Evolutionary conservation across 257 asterid species (phyloP).

Genomic region (Solanum infundibuliforme): DNA sequence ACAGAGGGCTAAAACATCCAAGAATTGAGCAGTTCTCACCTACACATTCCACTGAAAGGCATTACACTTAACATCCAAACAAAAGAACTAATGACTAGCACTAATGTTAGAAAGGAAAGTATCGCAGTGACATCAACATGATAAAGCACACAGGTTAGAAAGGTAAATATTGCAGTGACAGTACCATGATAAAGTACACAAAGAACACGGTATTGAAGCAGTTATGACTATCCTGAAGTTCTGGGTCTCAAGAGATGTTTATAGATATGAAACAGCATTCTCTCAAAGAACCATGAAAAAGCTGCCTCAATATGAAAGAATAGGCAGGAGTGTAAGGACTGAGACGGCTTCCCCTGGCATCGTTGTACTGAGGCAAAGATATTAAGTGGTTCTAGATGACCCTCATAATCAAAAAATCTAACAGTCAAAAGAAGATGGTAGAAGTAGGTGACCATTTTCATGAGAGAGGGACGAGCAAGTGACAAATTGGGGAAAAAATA

Average conservation of each 20-base stretch:
- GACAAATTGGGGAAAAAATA: background rate
- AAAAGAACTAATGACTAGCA: background rate
- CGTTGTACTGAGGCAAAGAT: background rate
- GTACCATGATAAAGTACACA: background rate
- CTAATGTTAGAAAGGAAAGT: background rate
- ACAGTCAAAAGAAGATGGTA: background rate
- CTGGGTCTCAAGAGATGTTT: background rate
- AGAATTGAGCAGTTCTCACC: conserved; percentile 72
- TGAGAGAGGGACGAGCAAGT: background rate
- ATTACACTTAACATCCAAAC: background rate
- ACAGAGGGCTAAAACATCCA: conserved; percentile 85
- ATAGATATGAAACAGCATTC: background rate
- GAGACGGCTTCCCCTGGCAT: background rate
- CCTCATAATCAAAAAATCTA: background rate
- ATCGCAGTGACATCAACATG: background rate
- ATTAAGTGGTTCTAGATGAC: background rate
- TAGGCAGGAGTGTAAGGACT: background rate
- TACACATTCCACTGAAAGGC: conserved; percentile 12
- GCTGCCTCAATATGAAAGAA: background rate
- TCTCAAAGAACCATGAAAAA: background rate
- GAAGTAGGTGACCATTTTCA: background rate
- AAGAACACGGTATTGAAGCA: background rate
- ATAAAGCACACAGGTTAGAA: background rate
- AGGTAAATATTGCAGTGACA: background rate
- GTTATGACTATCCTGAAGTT: background rate